phyloP scores from a whole-genome alignment of 306 rosid genomes.

The Lathyrus oleraceus region DNA sequence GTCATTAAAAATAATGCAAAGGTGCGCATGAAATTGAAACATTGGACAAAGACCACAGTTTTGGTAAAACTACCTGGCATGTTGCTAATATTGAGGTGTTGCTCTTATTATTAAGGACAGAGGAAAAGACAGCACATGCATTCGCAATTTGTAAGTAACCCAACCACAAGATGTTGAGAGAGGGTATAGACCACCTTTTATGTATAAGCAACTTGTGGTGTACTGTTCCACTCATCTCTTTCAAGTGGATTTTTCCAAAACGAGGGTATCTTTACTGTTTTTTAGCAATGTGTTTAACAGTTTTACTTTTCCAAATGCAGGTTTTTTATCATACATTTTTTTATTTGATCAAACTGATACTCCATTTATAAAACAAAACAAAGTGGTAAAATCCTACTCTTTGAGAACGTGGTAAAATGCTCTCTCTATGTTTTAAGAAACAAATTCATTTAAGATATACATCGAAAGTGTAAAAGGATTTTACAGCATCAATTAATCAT shows the following conservation, averaged over 20 bases:
- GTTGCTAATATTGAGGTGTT: conserved; percentile 28
- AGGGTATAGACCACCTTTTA: conserved; percentile 16
- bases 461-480: too few relatives aligned
- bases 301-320: not conserved
- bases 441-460: too few relatives aligned
- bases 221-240: conserved; percentile 18
- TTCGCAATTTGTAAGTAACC: conserved; percentile 43
- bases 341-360: not conserved
- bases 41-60: conserved; percentile 39
- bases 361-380: not conserved
- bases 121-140: conserved; percentile 45
- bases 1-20: not conserved
- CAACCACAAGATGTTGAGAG: conserved; percentile 35
- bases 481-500: too few relatives aligned
- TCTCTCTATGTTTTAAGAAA: too few relatives aligned
- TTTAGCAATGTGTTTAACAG: not conserved
- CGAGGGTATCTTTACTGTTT: conserved; percentile 1
- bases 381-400: too few relatives aligned
- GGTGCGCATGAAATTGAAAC: conserved; percentile 15
- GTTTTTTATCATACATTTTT: not conserved
- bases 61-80: conserved; percentile 42
- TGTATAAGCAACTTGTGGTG: conserved; percentile 22
- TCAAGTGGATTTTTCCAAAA: conserved; percentile 17
- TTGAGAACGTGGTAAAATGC: too few relatives aligned
- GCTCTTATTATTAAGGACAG: conserved; percentile 42